phyloP scores from a whole-genome alignment of 495 filamentous ascomycete genomes.

The Aspergillus hancockii region DNA sequence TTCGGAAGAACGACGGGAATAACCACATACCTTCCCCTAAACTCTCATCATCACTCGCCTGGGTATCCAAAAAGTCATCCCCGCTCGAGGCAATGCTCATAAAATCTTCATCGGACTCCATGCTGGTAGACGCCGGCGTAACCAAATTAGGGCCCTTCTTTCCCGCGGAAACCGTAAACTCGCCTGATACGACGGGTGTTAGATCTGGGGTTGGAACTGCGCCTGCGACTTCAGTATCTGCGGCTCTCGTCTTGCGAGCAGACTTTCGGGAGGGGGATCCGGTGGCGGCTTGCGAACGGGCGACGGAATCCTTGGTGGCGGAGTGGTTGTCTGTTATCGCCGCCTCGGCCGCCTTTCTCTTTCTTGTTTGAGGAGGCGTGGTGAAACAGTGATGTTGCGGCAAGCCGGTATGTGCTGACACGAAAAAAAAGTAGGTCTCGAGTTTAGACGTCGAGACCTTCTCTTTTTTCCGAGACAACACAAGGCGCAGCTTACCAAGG shows the following conservation, averaged over 20 bases:
- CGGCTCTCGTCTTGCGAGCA: conserved; percentile 16
- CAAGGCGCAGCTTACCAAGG: conserved; percentile 26
- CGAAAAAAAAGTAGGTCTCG: conserved; percentile 23
- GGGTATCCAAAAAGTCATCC: conserved; percentile 62
- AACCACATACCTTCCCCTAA: conserved; percentile 71
- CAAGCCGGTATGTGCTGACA: conserved; percentile 23
- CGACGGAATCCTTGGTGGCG: conserved; percentile 38
- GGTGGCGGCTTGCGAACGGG: conserved; percentile 34
- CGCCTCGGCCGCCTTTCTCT: conserved; percentile 90
- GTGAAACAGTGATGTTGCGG: conserved; percentile 37
- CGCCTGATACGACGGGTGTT: conserved; percentile 10
- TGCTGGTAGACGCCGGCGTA: conserved; percentile 57
- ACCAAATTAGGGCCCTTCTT: conserved; percentile 31
- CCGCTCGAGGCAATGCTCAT: conserved; percentile 83
- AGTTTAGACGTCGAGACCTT: conserved; percentile 24
- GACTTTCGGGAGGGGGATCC: conserved; percentile 14
- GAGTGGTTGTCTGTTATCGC: conserved; percentile 54
- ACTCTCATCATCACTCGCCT: conserved; percentile 78
- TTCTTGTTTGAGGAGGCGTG: conserved; percentile 72
- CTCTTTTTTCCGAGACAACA: conserved; percentile 26
- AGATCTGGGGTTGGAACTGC: conserved; percentile 10
- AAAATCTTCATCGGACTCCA: conserved; percentile 98
- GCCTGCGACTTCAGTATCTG: conserved; percentile 9
- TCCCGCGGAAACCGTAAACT: conserved; percentile 14
- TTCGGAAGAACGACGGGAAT: not conserved